These are phyloP conservation scores for Mariannaea elegans DNA, from an alignment of 2,329 filamentous ascomycete genomes.

Conservation along the genomic window DNA sequence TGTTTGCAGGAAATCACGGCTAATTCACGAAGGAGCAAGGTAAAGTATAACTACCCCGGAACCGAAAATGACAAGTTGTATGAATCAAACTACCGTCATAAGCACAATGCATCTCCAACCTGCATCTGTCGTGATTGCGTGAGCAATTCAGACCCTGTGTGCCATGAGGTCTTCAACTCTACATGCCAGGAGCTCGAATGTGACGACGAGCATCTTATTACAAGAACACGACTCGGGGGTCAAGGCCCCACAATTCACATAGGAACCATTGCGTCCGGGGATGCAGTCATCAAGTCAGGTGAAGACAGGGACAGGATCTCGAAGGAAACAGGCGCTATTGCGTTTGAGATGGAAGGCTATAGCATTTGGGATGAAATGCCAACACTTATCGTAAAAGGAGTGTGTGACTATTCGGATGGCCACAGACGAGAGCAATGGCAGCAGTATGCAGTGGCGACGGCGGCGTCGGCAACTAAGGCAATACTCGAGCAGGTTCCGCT, in stretches of 20 bases:
- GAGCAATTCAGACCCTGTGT: not conserved
- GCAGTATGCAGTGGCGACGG: not conserved
- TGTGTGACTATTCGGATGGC: constrained; percentile 10
- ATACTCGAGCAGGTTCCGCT: not conserved
- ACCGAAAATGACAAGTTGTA: constrained; percentile 39
- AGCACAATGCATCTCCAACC: not conserved
- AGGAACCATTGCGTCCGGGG: constrained; percentile 48
- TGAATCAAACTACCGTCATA: constrained; percentile 1
- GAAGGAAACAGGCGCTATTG: not conserved
- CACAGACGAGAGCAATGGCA: constrained; percentile 17
- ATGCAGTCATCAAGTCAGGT: constrained; percentile 48
- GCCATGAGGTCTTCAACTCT: not conserved
- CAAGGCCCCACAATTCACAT: constrained; percentile 41
- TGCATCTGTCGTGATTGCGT: not conserved
- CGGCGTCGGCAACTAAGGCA: constrained; percentile 4
- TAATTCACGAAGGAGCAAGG: not conserved
- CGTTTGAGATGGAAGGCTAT: constrained; percentile 14
- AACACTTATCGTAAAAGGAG: constrained; percentile 1
- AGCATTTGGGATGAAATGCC: constrained; percentile 2
- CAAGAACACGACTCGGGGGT: not conserved
- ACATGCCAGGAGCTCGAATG: constrained; percentile 19
- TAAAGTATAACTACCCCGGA: constrained; percentile 36
- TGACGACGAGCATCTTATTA: not conserved
- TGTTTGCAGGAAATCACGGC: not conserved
- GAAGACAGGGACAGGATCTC: constrained; percentile 20